These are phyloP conservation scores for Candolleomyces aberdarensis DNA, from an alignment of 768 basidiomycete genomes.

Conservation along the genomic window DNA sequence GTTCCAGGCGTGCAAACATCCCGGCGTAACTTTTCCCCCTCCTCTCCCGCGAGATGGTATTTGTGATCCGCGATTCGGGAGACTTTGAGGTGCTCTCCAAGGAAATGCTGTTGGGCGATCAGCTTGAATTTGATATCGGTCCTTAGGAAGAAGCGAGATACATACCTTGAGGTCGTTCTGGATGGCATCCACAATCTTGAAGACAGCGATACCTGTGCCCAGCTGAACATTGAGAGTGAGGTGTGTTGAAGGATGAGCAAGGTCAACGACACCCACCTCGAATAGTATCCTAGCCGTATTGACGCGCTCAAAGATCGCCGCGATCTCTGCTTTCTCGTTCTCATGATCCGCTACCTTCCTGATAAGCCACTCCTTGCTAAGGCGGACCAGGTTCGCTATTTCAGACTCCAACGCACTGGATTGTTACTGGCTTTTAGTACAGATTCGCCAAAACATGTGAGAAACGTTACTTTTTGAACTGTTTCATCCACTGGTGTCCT, in stretches of 20 bases:
- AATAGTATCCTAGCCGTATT: constrained; percentile 6
- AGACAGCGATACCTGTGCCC: not conserved
- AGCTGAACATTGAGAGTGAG: not conserved
- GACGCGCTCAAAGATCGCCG: constrained; percentile 1
- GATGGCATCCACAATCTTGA: not conserved
- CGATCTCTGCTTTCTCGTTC: constrained; percentile 2
- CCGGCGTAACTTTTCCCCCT: not conserved
- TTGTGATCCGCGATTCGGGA: not conserved
- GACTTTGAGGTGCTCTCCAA: not conserved
- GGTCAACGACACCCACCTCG: not conserved
- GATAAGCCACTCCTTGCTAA: not conserved
- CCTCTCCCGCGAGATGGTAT: not conserved
- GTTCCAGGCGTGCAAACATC: constrained; percentile 17
- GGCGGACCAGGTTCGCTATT: not conserved
- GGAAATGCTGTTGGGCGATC: not conserved
- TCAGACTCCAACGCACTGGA: not conserved
- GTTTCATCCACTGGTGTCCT: not conserved
- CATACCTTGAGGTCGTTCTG: not conserved
- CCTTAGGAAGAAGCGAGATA: not conserved
- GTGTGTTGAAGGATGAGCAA: not conserved
- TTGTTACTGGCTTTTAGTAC: not conserved
- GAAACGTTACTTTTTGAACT: not conserved
- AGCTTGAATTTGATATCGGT: not conserved
- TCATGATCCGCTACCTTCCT: constrained; percentile 6
- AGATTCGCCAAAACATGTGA: not conserved